Evolutionary conservation across 306 rosid species (phyloP).

Genomic region (Vigna nakashimae): DNA sequence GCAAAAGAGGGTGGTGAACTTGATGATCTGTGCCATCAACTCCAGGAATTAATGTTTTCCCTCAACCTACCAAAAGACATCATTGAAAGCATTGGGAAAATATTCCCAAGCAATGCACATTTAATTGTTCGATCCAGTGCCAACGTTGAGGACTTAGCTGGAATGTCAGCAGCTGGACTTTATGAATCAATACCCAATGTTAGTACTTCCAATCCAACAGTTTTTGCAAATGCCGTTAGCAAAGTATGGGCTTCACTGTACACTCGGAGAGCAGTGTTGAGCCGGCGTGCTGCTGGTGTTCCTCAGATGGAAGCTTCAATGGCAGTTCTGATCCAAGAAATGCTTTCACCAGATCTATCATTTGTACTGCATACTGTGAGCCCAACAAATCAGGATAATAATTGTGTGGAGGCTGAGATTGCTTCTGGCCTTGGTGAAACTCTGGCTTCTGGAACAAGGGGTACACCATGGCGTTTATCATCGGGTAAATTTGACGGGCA

Average conservation of each 20-base stretch:
- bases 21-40: conserved; percentile 69
- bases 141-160: conserved; percentile 94
- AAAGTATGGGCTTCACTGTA: conserved; percentile 93
- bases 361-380: conserved; percentile 87
- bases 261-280: conserved; percentile 87
- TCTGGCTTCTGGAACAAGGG: conserved; percentile 93
- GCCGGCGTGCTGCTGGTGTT: conserved; percentile 85
- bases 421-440: conserved; percentile 98
- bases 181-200: conserved; percentile 96
- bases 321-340: conserved; percentile 94
- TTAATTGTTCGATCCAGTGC: conserved; percentile 97
- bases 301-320: conserved; percentile 85
- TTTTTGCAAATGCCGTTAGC: conserved; percentile 71
- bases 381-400: conserved; percentile 75
- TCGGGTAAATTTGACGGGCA: conserved; percentile 85
- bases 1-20: conserved; percentile 77
- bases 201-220: conserved; percentile 74
- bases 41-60: conserved; percentile 82
- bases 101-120: conserved; percentile 69
- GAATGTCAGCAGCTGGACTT: conserved; percentile 98
- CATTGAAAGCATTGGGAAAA: conserved; percentile 66
- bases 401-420: conserved; percentile 87
- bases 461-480: conserved; percentile 92
- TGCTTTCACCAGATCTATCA: conserved; percentile 95
- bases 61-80: conserved; percentile 63